These are phyloP conservation scores for Pachysandra terminalis DNA, from an alignment of 164 flowering plant genomes.

Conservation along the genomic window DNA sequence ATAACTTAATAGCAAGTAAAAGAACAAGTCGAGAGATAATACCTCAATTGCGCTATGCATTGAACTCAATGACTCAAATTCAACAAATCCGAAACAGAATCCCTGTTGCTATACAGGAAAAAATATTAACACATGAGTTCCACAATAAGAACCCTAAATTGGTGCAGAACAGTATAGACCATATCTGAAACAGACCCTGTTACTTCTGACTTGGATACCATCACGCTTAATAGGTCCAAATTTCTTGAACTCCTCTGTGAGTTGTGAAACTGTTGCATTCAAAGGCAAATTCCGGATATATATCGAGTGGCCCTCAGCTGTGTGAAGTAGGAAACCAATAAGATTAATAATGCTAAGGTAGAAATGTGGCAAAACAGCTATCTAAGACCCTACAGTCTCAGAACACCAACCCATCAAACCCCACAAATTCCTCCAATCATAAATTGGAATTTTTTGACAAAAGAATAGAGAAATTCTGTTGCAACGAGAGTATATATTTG, in stretches of 20 bases:
- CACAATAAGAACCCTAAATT: neutral
- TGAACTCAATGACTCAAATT: conserved; percentile 60
- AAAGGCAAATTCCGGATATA: conserved; percentile 63
- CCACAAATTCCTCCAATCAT: neutral
- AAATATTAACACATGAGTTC: too few species aligned
- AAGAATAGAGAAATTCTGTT: neutral
- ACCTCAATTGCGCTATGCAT: conserved; percentile 84
- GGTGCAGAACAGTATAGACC: neutral
- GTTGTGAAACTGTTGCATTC: conserved; percentile 37
- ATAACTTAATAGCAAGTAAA: neutral
- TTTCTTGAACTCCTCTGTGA: conserved; percentile 63
- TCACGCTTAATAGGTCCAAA: conserved; percentile 78
- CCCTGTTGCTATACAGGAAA: conserved; percentile 53
- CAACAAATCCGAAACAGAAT: conserved; percentile 92
- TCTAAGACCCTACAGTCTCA: neutral
- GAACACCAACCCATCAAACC: neutral
- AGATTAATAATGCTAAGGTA: neutral
- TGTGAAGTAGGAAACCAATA: neutral
- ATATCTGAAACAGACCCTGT: conserved; percentile 48
- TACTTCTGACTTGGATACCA: conserved; percentile 96
- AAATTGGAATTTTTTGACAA: neutral
- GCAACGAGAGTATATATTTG: neutral
- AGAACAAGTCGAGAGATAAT: conserved; percentile 3
- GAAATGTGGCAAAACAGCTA: neutral
- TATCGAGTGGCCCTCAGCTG: conserved; percentile 72